Conservation (phyloP, 2,329 filamentous ascomycete genomes). For the Aspergillus quadrilineatus region DNA sequence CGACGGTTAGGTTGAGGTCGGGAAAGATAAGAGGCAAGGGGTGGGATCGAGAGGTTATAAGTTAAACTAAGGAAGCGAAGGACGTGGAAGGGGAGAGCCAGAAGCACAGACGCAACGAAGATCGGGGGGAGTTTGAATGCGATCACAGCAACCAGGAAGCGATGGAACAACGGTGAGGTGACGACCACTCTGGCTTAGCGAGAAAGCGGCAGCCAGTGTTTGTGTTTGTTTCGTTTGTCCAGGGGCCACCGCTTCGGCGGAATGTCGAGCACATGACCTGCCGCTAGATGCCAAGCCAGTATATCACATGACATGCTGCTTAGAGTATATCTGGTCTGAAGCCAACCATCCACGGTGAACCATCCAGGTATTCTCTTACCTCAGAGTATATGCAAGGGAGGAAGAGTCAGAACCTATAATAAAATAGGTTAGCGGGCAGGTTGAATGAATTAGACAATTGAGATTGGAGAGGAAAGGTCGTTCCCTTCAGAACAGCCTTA, state of each 20-base stretch:
- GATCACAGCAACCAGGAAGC: slow-evolving; percentile 24
- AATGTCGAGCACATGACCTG: not conserved
- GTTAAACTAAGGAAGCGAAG: slow-evolving; percentile 14
- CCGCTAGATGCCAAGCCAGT: not conserved
- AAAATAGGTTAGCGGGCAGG: too few relatives aligned
- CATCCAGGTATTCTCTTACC: too few relatives aligned
- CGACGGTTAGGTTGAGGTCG: slow-evolving; percentile 51
- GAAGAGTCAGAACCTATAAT: too few relatives aligned
- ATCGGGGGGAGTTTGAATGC: slow-evolving; percentile 19
- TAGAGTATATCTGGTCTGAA: too few relatives aligned
- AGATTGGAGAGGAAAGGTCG: too few relatives aligned
- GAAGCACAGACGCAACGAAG: slow-evolving; percentile 12
- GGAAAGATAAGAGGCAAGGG: slow-evolving; percentile 20
- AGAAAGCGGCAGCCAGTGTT: slow-evolving; percentile 22
- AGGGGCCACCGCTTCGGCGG: not conserved
- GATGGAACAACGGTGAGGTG: slow-evolving; percentile 30
- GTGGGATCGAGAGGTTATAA: slow-evolving; percentile 22
- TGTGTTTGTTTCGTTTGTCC: slow-evolving; percentile 24
- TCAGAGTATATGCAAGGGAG: too few relatives aligned
- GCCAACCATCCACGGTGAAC: too few relatives aligned
- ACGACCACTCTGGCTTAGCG: slow-evolving; percentile 26
- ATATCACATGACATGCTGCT: too few relatives aligned
- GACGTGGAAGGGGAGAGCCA: slow-evolving; percentile 14
- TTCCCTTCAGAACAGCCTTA: not conserved
- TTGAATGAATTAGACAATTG: not conserved